Conservation (phyloP, 2,329 filamentous ascomycete species). For the Pseudogymnoascus sp. region DNA sequence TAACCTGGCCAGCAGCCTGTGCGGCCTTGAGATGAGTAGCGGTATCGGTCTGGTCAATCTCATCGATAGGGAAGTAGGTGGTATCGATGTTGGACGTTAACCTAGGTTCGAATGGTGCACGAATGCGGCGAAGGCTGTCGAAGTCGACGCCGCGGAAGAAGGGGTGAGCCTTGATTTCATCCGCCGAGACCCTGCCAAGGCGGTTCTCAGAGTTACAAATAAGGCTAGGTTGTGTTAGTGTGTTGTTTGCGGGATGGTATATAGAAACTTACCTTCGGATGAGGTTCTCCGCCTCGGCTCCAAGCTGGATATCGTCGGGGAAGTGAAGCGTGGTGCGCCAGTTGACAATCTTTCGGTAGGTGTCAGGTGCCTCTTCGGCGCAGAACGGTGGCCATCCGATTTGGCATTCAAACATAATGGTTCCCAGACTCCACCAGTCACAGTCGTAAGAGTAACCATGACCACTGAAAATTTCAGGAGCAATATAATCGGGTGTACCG, state of each 20-base stretch:
- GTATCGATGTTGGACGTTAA: conserved; percentile 91
- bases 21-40: conserved; percentile 71
- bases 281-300: conserved; percentile 80
- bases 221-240: conserved; percentile 47
- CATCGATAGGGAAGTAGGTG: conserved; percentile 96
- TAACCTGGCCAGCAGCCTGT: conserved; percentile 53
- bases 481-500: conserved; percentile 96
- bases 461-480: conserved; percentile 94
- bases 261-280: conserved; percentile 65
- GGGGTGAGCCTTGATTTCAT: conserved; percentile 85
- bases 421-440: conserved; percentile 98
- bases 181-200: conserved; percentile 75
- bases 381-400: conserved; percentile 99
- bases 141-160: conserved; percentile 98
- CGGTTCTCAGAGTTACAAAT: conserved; percentile 92
- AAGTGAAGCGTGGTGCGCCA: conserved; percentile 95
- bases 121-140: conserved; percentile 83
- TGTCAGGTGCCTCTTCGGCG: conserved; percentile 93
- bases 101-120: conserved; percentile 91
- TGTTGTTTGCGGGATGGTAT: neutral
- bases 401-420: conserved; percentile 99
- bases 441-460: conserved; percentile 95
- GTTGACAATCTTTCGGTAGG: conserved; percentile 98
- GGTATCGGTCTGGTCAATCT: conserved; percentile 95
- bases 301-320: conserved; percentile 86